phyloP scores from a whole-genome alignment of 306 rosid species.

The Pachyrhizus erosus region DNA sequence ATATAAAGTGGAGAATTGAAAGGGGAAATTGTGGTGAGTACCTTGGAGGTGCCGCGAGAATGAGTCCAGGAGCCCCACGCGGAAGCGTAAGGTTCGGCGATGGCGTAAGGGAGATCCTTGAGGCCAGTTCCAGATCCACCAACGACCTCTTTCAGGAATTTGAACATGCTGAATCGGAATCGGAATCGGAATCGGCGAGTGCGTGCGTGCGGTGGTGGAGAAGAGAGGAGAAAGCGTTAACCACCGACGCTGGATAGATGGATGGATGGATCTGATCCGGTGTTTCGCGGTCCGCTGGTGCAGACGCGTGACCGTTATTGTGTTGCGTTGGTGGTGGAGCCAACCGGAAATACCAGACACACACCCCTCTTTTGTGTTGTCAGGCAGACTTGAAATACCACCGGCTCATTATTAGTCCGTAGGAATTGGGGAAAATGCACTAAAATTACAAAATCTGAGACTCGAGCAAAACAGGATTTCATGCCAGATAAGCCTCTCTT shows the following conservation, averaged over 20 bases:
- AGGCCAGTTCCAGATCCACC: constrained; percentile 92
- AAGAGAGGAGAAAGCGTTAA: not conserved
- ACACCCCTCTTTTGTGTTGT: not conserved
- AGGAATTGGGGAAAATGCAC: too few relatives aligned
- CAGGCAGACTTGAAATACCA: not conserved
- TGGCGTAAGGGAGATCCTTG: constrained; percentile 91
- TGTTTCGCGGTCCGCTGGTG: constrained; percentile 4
- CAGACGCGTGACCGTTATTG: constrained; percentile 7
- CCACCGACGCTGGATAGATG: not conserved
- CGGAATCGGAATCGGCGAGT: not conserved
- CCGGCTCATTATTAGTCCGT: not conserved
- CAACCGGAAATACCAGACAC: not conserved
- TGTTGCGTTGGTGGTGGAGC: not conserved
- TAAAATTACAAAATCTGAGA: too few relatives aligned
- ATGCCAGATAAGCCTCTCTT: too few relatives aligned
- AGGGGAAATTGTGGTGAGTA: constrained; percentile 4
- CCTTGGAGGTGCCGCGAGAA: constrained; percentile 90
- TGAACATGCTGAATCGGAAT: constrained; percentile 52
- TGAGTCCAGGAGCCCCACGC: constrained; percentile 99
- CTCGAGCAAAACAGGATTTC: too few relatives aligned
- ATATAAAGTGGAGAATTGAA: not conserved
- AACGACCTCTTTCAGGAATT: constrained; percentile 92
- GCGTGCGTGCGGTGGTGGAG: not conserved
- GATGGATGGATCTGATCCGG: constrained; percentile 17
- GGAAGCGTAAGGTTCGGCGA: constrained; percentile 86